Evolutionary conservation across 2,329 filamentous ascomycete genomes (phyloP).

Genomic region (Botrytis porri): DNA sequence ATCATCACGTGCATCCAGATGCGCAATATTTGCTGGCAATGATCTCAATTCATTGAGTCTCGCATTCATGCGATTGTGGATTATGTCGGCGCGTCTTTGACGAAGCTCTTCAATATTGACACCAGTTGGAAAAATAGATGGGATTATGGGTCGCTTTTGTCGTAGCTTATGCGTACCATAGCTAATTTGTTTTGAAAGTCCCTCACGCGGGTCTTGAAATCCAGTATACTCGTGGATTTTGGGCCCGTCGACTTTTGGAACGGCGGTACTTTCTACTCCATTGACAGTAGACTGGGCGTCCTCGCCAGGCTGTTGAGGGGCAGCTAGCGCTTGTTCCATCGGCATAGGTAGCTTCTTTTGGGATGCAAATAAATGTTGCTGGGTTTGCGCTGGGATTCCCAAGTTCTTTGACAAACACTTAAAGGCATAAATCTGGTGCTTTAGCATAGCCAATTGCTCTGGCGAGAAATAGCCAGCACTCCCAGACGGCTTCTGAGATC

Average conservation of each 20-base stretch:
- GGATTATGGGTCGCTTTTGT: conserved; percentile 74
- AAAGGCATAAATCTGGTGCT: conserved; percentile 88
- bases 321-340: conserved; percentile 26
- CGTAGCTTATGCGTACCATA: conserved; percentile 77
- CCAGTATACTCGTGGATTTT: conserved; percentile 53
- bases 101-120: conserved; percentile 83
- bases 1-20: conserved; percentile 75
- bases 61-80: conserved; percentile 86
- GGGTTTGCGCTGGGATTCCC: conserved; percentile 72
- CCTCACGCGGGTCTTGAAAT: conserved; percentile 68
- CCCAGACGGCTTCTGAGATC: conserved; percentile 32
- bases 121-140: conserved; percentile 83
- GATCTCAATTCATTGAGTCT: conserved; percentile 81
- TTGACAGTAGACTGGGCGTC: conserved; percentile 41
- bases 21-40: conserved; percentile 78
- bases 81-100: conserved; percentile 80
- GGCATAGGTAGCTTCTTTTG: conserved; percentile 51
- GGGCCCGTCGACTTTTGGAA: conserved; percentile 35
- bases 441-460: conserved; percentile 74
- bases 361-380: conserved; percentile 78
- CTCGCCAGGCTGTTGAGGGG: conserved; percentile 31
- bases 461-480: conserved; percentile 64
- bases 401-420: conserved; percentile 85
- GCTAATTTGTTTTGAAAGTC: conserved; percentile 54
- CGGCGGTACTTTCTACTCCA: conserved; percentile 37